These are phyloP conservation scores for Globisporangium camurandrum DNA, from an alignment of 352 stramenopile species.

Conservation along the genomic window DNA sequence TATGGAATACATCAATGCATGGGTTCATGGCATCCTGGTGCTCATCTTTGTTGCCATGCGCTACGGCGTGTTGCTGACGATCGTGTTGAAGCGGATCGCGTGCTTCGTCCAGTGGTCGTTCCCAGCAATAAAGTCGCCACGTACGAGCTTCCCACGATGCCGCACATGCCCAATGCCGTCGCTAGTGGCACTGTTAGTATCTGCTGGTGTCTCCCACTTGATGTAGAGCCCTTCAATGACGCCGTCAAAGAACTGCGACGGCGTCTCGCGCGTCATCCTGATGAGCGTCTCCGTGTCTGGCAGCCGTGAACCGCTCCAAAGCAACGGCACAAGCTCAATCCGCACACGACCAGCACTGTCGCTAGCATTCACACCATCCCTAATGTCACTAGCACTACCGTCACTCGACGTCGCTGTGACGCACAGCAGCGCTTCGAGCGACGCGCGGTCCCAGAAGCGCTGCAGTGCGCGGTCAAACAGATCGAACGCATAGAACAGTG, in stretches of 20 bases:
- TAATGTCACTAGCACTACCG: background rate
- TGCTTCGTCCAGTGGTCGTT: conserved; percentile 56
- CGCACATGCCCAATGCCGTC: conserved; percentile 25
- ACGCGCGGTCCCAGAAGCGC: conserved; percentile 33
- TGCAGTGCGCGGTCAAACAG: conserved; percentile 56
- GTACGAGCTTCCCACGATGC: conserved; percentile 55
- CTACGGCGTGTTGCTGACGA: no score
- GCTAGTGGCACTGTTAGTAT: no score
- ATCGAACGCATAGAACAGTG: conserved; percentile 76
- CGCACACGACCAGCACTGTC: background rate
- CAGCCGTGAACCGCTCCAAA: conserved; percentile 28
- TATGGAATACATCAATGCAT: no score
- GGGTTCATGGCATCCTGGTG: no score
- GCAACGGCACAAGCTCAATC: conserved; percentile 36
- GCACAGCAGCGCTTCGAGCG: conserved; percentile 24
- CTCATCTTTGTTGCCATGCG: background rate
- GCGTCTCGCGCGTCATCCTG: conserved; percentile 26
- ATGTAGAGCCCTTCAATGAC: conserved; percentile 45
- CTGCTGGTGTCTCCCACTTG: conserved; percentile 43
- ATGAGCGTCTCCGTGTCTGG: conserved; percentile 23
- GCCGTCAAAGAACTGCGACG: conserved; percentile 38
- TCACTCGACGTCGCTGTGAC: conserved; percentile 10
- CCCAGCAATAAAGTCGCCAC: conserved; percentile 51
- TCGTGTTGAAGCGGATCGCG: conserved; percentile 32
- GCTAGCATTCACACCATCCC: no score